These are phyloP conservation scores for Coriaria nepalensis DNA, from an alignment of 306 rosid genomes.

Conservation along the genomic window DNA sequence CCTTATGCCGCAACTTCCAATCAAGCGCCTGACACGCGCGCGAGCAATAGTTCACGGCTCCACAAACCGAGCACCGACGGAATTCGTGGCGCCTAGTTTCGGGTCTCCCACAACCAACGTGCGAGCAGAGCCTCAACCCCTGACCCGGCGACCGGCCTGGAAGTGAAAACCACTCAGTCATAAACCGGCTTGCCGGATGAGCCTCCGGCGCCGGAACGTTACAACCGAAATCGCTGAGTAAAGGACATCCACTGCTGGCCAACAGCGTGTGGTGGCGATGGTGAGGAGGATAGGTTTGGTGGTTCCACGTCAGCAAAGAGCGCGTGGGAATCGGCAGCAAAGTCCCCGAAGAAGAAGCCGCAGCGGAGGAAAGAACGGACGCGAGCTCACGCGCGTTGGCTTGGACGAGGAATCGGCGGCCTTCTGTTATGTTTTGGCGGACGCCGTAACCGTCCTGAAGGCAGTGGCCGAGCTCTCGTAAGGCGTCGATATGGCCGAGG, in stretches of 20 bases:
- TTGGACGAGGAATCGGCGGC: slow-evolving; percentile 65
- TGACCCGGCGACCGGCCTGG: slow-evolving; percentile 30
- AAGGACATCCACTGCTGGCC: slow-evolving; percentile 43
- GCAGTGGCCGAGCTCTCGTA: slow-evolving; percentile 86
- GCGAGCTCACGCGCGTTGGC: slow-evolving; percentile 92
- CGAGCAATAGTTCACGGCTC: slow-evolving; percentile 72
- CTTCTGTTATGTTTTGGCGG: slow-evolving; percentile 66
- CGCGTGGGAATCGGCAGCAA: slow-evolving; percentile 19
- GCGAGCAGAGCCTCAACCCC: slow-evolving; percentile 59
- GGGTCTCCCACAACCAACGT: slow-evolving; percentile 81
- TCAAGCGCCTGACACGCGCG: slow-evolving; percentile 97
- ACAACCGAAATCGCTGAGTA: slow-evolving; percentile 77
- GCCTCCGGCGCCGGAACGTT: slow-evolving; percentile 70
- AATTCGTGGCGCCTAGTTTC: slow-evolving; percentile 79
- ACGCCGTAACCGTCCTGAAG: slow-evolving; percentile 94
- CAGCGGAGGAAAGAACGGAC: slow-evolving; percentile 36
- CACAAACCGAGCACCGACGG: slow-evolving; percentile 86
- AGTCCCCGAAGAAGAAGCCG: background rate
- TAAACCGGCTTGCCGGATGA: slow-evolving; percentile 54
- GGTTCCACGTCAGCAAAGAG: slow-evolving; percentile 35
- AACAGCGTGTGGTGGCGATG: slow-evolving; percentile 9
- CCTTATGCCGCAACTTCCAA: slow-evolving; percentile 86
- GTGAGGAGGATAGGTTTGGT: slow-evolving; percentile 26
- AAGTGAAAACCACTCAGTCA: slow-evolving; percentile 52
- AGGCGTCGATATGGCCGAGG: slow-evolving; percentile 81